Evolutionary conservation across 345 rosid species (phyloP), one percentile per base, ranked within the genome.

Genomic region (Populus pruinosa): DNA sequence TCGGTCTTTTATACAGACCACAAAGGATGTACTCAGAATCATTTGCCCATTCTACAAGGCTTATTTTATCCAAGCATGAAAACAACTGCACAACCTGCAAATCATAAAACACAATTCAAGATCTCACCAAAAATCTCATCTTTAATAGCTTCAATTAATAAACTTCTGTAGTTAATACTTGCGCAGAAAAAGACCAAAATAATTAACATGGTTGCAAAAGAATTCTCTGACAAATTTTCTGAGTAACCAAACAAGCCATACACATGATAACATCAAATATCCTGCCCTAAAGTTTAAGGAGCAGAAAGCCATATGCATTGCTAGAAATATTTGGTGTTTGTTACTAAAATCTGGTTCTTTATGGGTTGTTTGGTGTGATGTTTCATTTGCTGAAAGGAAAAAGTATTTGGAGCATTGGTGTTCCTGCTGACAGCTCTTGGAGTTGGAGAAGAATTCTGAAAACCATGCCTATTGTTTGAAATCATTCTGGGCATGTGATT

Each of bases 21-120:
- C 98, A 96, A 0, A 96, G 97, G 78, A 96, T 93, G 82, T 92
- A 96, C 20, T 93, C 97, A 4, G 99, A 93, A 84, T 93, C 98
- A 61, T 85, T 93, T 6, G 98, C 99, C 98, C 98, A 96, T 88
- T 96, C 98, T 18, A 96, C 88, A 78, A 89, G 92, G 90, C 97
- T 93, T 85, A 93, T 91, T 83, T 92, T 96, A 86, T 96, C 99
- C 88, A 93, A 86, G 85, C 98, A 96, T 27, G 99, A 92, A 91
- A 90, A 96, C 87, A 96, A 83, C 82, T 93, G 99, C 81, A 93
- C 94, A 71, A 91, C 99, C 99, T 96, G 93, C 89, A 59, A n/a
- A 89, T 55, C 62, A 79, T 67, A 67, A 53, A 67, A 63, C 23
- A 13, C 66, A 50, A 38, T 1, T 18, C 27, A 7, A 67, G 53